These are phyloP conservation scores for Camillea tinctor DNA, from an alignment of 2,329 filamentous ascomycete genomes.

Conservation along the genomic window DNA sequence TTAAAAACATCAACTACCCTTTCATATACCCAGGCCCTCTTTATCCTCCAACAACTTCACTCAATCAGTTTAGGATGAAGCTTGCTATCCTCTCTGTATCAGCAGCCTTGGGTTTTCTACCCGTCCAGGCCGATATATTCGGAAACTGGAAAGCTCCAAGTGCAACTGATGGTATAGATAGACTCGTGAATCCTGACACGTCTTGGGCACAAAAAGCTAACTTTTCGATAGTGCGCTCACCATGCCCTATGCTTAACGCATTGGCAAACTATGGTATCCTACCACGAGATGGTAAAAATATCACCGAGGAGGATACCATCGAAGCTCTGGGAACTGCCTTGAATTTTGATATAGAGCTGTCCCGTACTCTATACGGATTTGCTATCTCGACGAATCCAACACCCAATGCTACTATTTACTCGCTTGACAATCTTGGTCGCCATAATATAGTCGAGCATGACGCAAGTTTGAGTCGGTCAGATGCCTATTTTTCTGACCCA, in stretches of 20 bases:
- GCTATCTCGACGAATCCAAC: conserved; percentile 43
- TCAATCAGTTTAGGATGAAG: background rate
- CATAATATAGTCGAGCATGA: conserved; percentile 52
- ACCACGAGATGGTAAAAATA: conserved; percentile 43
- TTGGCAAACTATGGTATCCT: conserved; percentile 52
- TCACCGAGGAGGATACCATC: conserved; percentile 38
- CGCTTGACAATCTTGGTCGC: conserved; percentile 42
- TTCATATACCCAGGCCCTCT: background rate
- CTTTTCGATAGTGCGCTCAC: background rate
- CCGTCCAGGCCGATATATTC: background rate
- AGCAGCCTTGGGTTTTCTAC: background rate
- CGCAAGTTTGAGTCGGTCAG: conserved; percentile 45
- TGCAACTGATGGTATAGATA: background rate
- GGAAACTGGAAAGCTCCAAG: background rate
- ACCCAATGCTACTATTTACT: conserved; percentile 44
- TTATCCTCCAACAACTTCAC: background rate
- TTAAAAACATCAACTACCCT: background rate
- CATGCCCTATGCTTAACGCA: conserved; percentile 51
- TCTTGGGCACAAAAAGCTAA: background rate
- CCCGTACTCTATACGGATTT: conserved; percentile 40
- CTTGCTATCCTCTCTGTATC: background rate
- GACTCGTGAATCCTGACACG: background rate
- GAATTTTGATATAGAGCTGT: conserved; percentile 43
- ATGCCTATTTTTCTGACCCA: conserved; percentile 51
- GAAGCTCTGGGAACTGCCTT: conserved; percentile 39